Conservation (phyloP, 2,329 filamentous ascomycete genomes). For the Diaporthe destruens region DNA sequence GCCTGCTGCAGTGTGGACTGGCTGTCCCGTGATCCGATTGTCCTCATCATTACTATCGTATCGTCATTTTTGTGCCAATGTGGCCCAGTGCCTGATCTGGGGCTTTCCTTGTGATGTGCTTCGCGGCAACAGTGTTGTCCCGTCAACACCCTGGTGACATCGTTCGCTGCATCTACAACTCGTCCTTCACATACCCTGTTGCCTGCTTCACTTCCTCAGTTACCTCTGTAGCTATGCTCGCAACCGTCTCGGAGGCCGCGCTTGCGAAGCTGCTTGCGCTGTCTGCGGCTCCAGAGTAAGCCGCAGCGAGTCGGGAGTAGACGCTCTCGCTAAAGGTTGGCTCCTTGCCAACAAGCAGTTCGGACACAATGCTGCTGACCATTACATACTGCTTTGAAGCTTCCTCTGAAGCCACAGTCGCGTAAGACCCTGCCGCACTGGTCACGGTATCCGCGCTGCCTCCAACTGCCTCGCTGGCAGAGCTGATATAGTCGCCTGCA, state of each 20-base stretch:
- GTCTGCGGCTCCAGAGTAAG: constrained; percentile 76
- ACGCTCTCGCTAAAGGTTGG: constrained; percentile 86
- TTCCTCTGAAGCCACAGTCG: constrained; percentile 71
- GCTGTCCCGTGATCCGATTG: neutral
- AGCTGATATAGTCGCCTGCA: constrained; percentile 65
- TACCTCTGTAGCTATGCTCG: constrained; percentile 55
- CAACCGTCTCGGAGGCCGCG: constrained; percentile 49
- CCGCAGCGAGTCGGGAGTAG: constrained; percentile 76
- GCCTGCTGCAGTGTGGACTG: constrained; percentile 4
- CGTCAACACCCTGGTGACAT: neutral
- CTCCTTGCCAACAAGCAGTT: constrained; percentile 82
- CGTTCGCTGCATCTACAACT: constrained; percentile 51
- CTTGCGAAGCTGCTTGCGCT: constrained; percentile 61
- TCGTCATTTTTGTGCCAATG: constrained; percentile 6
- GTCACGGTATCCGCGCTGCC: constrained; percentile 54
- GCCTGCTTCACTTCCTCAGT: constrained; percentile 59
- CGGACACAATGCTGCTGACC: constrained; percentile 79
- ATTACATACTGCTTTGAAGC: constrained; percentile 75
- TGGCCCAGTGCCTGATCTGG: neutral
- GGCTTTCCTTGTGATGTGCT: neutral
- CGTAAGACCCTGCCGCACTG: constrained; percentile 65
- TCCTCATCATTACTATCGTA: constrained; percentile 31
- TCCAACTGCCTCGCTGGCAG: constrained; percentile 63
- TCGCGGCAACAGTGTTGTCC: neutral
- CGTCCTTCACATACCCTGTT: constrained; percentile 54